Evolutionary conservation across 805 yeast species (phyloP).

Genomic region (Saccharomycopsis malanga): DNA sequence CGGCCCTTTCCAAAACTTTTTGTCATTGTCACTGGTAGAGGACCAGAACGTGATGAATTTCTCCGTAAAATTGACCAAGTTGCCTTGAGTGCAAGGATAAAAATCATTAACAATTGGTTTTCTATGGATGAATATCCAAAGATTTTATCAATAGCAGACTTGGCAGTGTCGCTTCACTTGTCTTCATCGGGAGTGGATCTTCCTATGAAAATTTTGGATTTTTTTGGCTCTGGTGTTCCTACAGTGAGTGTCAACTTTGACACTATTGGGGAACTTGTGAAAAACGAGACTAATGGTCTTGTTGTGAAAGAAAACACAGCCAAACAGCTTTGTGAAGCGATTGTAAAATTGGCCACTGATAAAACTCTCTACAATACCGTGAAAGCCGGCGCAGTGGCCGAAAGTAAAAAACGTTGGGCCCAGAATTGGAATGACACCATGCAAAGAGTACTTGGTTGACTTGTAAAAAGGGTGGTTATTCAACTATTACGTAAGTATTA

Average conservation of each 20-base stretch:
- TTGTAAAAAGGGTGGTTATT: too few species aligned
- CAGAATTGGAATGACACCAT: constrained; percentile 69
- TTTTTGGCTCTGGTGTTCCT: constrained; percentile 95
- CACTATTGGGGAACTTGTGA: constrained; percentile 72
- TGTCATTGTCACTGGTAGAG: constrained; percentile 88
- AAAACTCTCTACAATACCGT: constrained; percentile 33
- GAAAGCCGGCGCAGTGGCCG: constrained; percentile 64
- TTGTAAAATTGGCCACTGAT: constrained; percentile 33
- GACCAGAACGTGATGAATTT: constrained; percentile 64
- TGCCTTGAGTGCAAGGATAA: constrained; percentile 38
- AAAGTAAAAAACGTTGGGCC: constrained; percentile 67
- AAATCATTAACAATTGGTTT: constrained; percentile 69
- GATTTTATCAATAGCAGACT: constrained; percentile 67
- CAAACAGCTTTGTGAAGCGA: constrained; percentile 38
- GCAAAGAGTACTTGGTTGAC: not conserved
- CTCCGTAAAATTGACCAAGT: constrained; percentile 39
- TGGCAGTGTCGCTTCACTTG: constrained; percentile 84
- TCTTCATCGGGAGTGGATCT: constrained; percentile 91
- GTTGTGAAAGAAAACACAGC: constrained; percentile 35
- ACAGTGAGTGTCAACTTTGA: constrained; percentile 72
- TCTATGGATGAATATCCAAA: constrained; percentile 71
- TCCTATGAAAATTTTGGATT: constrained; percentile 95
- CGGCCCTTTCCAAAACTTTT: constrained; percentile 42
- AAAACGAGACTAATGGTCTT: constrained; percentile 63
- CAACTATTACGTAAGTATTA: too few species aligned